phyloP scores from a whole-genome alignment of 176 grass and related monocot species.

The Guadua angustifolia region DNA sequence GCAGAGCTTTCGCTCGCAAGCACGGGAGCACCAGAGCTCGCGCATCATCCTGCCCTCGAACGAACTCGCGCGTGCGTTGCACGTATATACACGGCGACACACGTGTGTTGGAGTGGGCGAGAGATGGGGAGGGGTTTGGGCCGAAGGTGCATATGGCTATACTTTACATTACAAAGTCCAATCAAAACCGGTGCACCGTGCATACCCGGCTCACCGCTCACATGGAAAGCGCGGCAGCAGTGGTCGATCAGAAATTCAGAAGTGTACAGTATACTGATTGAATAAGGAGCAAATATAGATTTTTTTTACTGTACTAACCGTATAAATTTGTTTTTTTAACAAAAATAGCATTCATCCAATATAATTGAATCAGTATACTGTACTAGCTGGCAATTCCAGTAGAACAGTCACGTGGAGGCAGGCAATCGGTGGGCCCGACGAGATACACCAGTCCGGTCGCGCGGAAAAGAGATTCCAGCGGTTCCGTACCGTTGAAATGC shows the following conservation, averaged over 20 bases:
- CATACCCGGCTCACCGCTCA: constrained; percentile 44
- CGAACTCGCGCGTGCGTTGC: not conserved
- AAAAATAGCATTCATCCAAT: no score
- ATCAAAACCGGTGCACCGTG: not conserved
- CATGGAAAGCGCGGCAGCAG: constrained; percentile 20
- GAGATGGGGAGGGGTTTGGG: not conserved
- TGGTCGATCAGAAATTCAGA: not conserved
- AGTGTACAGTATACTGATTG: not conserved
- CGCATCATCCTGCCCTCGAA: not conserved
- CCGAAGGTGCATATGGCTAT: not conserved
- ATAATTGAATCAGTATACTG: no score
- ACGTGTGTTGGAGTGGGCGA: not conserved
- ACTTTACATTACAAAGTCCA: not conserved
- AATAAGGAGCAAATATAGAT: not conserved
- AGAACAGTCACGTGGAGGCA: no score
- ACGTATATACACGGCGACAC: not conserved
- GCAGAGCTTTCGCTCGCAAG: not conserved
- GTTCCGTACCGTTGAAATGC: no score
- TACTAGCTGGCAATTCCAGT: no score
- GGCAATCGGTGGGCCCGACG: no score
- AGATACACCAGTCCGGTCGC: no score
- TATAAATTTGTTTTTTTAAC: no score
- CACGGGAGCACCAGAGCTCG: not conserved
- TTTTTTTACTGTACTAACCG: no score
- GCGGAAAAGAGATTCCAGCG: no score